Evolutionary conservation across 2,329 filamentous ascomycete genomes (phyloP).

Genomic region (Stemphylium lycopersici): DNA sequence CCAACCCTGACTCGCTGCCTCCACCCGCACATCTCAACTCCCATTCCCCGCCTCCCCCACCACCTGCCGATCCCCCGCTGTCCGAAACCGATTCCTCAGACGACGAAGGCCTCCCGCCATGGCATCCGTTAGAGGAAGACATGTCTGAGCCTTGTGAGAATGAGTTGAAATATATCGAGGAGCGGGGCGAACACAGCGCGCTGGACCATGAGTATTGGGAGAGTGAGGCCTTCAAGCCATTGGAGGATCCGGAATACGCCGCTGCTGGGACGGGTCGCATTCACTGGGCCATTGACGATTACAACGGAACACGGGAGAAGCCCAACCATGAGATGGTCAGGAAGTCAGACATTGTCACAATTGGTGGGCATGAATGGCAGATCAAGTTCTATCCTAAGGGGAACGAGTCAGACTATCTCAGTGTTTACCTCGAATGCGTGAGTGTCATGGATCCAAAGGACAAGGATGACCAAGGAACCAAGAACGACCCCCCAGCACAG

Average conservation of each 20-base stretch:
- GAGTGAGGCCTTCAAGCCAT: slow-evolving; percentile 59
- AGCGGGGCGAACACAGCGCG: slow-evolving; percentile 59
- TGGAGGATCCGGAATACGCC: slow-evolving; percentile 64
- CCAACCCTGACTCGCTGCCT: slow-evolving; percentile 21
- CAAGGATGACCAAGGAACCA: neutral
- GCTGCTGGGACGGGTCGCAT: slow-evolving; percentile 62
- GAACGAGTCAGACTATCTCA: slow-evolving; percentile 64
- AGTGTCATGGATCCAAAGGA: slow-evolving; percentile 46
- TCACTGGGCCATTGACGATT: slow-evolving; percentile 63
- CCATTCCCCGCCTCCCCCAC: slow-evolving; percentile 42
- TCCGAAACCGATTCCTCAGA: slow-evolving; percentile 45
- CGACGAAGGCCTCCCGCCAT: slow-evolving; percentile 50
- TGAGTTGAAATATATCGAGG: slow-evolving; percentile 64
- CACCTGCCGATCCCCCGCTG: slow-evolving; percentile 36
- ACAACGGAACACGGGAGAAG: slow-evolving; percentile 65
- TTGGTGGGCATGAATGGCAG: slow-evolving; percentile 68
- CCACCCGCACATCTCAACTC: slow-evolving; percentile 24
- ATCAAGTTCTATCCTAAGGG: slow-evolving; percentile 70
- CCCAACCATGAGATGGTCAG: slow-evolving; percentile 65
- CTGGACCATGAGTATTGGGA: slow-evolving; percentile 66
- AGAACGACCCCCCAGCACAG: slow-evolving; percentile 1
- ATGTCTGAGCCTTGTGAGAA: slow-evolving; percentile 61
- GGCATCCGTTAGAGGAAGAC: slow-evolving; percentile 64
- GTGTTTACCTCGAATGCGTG: slow-evolving; percentile 68
- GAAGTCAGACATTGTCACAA: slow-evolving; percentile 61